phyloP scores from a whole-genome alignment of 306 rosid genomes.

The Trifolium dubium region DNA sequence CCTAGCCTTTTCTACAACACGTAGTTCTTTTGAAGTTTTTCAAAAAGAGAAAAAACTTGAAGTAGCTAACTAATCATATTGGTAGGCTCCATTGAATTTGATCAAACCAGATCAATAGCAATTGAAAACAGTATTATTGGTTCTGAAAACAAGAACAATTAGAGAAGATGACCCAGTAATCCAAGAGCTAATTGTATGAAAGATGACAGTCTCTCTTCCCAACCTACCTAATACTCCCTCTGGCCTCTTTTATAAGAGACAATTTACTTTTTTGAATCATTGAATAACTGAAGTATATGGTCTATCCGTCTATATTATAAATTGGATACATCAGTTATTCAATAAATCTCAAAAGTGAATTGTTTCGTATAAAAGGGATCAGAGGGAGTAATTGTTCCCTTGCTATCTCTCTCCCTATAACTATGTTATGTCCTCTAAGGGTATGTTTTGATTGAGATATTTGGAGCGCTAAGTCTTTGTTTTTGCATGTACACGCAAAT shows the following conservation, averaged over 20 bases:
- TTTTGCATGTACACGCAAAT: neutral
- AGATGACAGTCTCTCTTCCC: neutral
- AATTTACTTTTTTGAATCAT: too few relatives aligned
- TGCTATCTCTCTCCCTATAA: neutral
- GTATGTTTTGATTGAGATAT: neutral
- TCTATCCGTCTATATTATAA: too few relatives aligned
- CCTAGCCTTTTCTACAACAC: neutral
- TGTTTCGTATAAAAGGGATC: too few relatives aligned
- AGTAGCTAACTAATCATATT: constrained; percentile 7
- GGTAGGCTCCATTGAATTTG: too few relatives aligned
- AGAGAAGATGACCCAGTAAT: neutral
- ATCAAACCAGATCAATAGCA: too few relatives aligned
- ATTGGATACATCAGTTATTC: too few relatives aligned
- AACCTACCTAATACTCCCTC: neutral
- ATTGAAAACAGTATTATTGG: neutral
- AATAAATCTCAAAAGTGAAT: too few relatives aligned
- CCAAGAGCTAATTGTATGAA: neutral
- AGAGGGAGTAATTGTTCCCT: neutral
- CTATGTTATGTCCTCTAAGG: neutral
- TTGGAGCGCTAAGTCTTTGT: neutral
- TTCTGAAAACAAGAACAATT: neutral
- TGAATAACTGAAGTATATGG: too few relatives aligned
- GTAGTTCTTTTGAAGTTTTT: neutral
- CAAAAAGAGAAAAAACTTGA: constrained; percentile 1
- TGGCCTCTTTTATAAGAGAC: too few relatives aligned